These are phyloP conservation scores for Acidomyces sp. DNA, from an alignment of 495 filamentous ascomycete genomes.

Conservation along the genomic window DNA sequence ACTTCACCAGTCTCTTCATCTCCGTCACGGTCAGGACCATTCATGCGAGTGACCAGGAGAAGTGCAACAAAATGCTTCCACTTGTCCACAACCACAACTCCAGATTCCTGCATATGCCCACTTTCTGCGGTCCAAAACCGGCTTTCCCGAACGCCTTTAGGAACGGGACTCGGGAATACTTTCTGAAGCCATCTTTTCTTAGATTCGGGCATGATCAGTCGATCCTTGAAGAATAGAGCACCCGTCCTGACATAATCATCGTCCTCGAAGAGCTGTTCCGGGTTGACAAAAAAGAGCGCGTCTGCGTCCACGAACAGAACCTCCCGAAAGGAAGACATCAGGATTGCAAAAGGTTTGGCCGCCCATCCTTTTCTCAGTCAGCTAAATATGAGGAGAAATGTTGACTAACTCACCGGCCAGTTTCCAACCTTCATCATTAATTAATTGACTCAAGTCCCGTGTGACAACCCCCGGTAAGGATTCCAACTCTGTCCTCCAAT, in stretches of 20 bases:
- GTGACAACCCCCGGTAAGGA: too few relatives aligned
- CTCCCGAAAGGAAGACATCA: too few relatives aligned
- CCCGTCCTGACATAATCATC: not conserved
- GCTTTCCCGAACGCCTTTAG: not conserved
- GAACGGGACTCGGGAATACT: constrained; percentile 2
- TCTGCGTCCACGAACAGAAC: too few relatives aligned
- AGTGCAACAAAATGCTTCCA: constrained; percentile 8
- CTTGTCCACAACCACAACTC: constrained; percentile 10
- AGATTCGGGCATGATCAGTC: not conserved
- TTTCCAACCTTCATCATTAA: too few relatives aligned
- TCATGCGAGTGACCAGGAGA: constrained; percentile 2
- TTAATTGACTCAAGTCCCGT: too few relatives aligned
- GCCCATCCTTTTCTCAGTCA: too few relatives aligned
- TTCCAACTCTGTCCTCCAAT: too few relatives aligned
- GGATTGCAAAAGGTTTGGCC: too few relatives aligned
- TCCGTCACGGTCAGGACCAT: constrained; percentile 9
- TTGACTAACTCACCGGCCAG: too few relatives aligned
- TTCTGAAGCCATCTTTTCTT: constrained; percentile 2
- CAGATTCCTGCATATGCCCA: constrained; percentile 6
- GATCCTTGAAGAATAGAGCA: constrained; percentile 11
- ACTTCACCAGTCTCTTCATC: not conserved
- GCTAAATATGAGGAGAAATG: too few relatives aligned
- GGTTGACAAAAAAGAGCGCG: constrained; percentile 5
- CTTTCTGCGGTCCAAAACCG: constrained; percentile 4
- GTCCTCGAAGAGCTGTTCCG: constrained; percentile 5